A percentile compares a stretch with the other conserved stretches of the same genome.
Evolutionary conservation across 1,284 basidiomycete species (phyloP).

Genomic region (Cryptococcus sp.): DNA sequence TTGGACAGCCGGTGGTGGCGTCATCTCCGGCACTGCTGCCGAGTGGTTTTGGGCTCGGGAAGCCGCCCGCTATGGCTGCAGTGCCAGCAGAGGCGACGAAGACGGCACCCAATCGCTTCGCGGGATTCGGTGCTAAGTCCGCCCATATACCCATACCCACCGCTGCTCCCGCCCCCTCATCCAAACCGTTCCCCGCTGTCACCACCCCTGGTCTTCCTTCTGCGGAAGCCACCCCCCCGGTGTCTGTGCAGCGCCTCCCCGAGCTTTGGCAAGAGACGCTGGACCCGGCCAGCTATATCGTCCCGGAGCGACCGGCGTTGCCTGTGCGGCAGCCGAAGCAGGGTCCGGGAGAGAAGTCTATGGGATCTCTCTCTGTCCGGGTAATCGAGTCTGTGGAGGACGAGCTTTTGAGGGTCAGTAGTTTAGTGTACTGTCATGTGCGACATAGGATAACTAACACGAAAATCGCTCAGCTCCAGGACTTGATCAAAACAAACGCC

Average conservation of each 20-base stretch:
- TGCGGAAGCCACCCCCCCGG: no score
- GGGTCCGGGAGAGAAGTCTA: conserved; percentile 15
- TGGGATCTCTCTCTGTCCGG: conserved; percentile 36
- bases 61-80: conserved; percentile 12
- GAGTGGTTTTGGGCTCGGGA: conserved; percentile 21
- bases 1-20: not conserved
- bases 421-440: conserved; percentile 2
- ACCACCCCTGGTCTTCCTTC: no score
- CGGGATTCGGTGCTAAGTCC: no score
- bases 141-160: no score
- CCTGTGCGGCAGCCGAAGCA: no score
- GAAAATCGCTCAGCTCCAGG: conserved; percentile 45
- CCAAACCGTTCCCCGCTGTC: no score
- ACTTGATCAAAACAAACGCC: conserved; percentile 31
- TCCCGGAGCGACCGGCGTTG: no score
- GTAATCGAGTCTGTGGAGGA: conserved; percentile 47
- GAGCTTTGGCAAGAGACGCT: no score
- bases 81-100: not conserved
- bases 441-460: conserved; percentile 6
- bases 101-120: no score
- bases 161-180: no score
- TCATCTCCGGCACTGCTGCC: conserved; percentile 12
- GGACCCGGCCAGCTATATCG: no score
- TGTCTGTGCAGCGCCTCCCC: no score
- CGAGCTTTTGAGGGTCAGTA: conserved; percentile 32